Evolutionary conservation across 2,329 filamentous ascomycete genomes (phyloP).

Genomic region (Arthrobotrys megalospora): DNA sequence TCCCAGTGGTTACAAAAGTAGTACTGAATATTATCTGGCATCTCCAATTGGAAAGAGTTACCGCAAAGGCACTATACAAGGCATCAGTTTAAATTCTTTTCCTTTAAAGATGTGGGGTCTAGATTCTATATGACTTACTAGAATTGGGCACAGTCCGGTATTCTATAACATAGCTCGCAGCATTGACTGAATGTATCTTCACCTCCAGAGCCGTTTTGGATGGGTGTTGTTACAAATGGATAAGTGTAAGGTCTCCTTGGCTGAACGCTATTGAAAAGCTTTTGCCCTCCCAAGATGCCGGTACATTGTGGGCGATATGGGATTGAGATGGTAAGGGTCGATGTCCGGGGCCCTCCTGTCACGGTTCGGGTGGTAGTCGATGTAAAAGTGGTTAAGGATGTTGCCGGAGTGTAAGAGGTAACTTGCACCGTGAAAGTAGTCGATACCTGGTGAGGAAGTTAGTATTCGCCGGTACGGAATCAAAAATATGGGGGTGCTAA

Average conservation of each 20-base stretch:
- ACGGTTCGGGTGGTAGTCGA: not conserved
- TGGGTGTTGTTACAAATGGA: constrained; percentile 13
- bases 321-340: not conserved
- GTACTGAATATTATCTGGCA: constrained; percentile 25
- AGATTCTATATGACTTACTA: not conserved
- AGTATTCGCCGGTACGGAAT: not conserved
- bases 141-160: constrained; percentile 21
- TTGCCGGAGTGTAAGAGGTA: constrained; percentile 27
- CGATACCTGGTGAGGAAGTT: constrained; percentile 8
- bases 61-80: not conserved
- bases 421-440: constrained; percentile 15
- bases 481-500: not conserved
- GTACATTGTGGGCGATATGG: constrained; percentile 32
- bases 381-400: not conserved
- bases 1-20: not conserved
- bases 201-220: not conserved
- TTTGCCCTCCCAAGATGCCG: not conserved
- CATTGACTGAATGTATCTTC: constrained; percentile 30
- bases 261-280: constrained; percentile 8
- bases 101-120: too few relatives aligned
- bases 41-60: constrained; percentile 1
- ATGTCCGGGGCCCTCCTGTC: not conserved
- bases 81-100: not conserved
- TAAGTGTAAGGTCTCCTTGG: constrained; percentile 8
- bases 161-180: constrained; percentile 25